These are phyloP conservation scores for Hygrophorus pudorinus DNA, from an alignment of 768 basidiomycete genomes.

Conservation along the genomic window DNA sequence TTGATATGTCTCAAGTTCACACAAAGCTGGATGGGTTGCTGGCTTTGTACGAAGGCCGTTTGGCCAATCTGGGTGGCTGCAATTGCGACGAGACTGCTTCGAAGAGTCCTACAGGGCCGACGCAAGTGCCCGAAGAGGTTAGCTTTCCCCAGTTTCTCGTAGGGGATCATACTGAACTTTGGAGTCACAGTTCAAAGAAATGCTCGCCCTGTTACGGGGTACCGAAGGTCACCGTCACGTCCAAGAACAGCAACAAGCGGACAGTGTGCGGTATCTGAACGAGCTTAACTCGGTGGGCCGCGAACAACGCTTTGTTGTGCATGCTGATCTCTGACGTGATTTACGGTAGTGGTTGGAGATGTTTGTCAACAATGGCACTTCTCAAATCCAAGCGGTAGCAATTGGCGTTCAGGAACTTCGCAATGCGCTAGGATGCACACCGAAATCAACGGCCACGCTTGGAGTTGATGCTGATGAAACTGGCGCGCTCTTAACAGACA, in stretches of 20 bases:
- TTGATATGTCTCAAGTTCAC: conserved; percentile 7
- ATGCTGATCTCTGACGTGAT: conserved; percentile 5
- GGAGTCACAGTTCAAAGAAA: conserved; percentile 27
- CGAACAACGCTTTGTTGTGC: neutral
- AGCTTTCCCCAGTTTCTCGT: neutral
- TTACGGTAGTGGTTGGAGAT: conserved; percentile 68
- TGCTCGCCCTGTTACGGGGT: conserved; percentile 37
- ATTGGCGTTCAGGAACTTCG: conserved; percentile 52
- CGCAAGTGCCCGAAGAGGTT: conserved; percentile 1
- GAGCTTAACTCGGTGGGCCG: conserved; percentile 57
- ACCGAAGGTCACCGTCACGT: conserved; percentile 37
- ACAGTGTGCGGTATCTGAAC: conserved; percentile 69
- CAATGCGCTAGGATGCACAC: conserved; percentile 33
- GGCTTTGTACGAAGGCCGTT: neutral
- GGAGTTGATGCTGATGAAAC: conserved; percentile 5
- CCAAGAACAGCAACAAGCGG: conserved; percentile 57
- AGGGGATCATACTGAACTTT: neutral
- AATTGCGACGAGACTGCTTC: conserved; percentile 1
- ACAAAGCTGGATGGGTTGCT: conserved; percentile 12
- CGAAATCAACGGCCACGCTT: neutral
- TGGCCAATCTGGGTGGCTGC: neutral
- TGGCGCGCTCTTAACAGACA: conserved; percentile 23
- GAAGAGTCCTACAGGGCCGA: neutral
- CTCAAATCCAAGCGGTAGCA: conserved; percentile 57
- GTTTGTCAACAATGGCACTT: conserved; percentile 69